Evolutionary conservation across 176 grass and related monocot genomes (phyloP).

Genomic region (Calamus simplicifolius): DNA sequence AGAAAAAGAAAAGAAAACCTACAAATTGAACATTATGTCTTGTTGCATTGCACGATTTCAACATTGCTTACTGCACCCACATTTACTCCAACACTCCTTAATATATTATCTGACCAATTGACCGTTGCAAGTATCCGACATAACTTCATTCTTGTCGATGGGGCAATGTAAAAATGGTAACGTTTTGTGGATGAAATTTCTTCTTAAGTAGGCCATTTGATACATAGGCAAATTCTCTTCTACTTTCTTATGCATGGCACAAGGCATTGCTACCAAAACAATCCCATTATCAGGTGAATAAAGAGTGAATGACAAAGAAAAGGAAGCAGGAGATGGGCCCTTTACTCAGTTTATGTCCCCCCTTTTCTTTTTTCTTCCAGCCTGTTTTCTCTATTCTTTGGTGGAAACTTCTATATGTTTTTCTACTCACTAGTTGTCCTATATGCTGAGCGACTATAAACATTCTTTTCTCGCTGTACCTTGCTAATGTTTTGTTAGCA

Average conservation of each 20-base stretch:
- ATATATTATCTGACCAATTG: constrained; percentile 67
- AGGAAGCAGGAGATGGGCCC: too few relatives aligned
- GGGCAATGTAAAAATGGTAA: constrained; percentile 41
- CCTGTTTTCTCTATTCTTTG: too few relatives aligned
- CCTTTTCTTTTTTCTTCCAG: too few relatives aligned
- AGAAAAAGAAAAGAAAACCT: too few relatives aligned
- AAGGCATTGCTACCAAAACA: constrained; percentile 49
- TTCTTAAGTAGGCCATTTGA: constrained; percentile 45
- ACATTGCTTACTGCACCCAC: constrained; percentile 63
- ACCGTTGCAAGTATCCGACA: constrained; percentile 49
- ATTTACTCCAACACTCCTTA: constrained; percentile 87
- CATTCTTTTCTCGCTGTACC: too few relatives aligned
- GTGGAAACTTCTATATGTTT: too few relatives aligned
- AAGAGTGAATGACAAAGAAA: too few relatives aligned
- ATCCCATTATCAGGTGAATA: constrained; percentile 7
- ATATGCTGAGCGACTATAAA: too few relatives aligned
- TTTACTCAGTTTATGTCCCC: too few relatives aligned
- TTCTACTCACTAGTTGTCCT: too few relatives aligned
- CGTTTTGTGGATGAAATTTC: constrained; percentile 43
- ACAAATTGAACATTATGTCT: constrained; percentile 45
- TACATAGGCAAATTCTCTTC: constrained; percentile 51
- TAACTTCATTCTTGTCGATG: constrained; percentile 36
- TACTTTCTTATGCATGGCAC: constrained; percentile 47
- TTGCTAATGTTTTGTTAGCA: too few relatives aligned
- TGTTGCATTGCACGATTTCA: constrained; percentile 59